phyloP scores from a whole-genome alignment of 164 flowering plant genomes.

The Piper longum region DNA sequence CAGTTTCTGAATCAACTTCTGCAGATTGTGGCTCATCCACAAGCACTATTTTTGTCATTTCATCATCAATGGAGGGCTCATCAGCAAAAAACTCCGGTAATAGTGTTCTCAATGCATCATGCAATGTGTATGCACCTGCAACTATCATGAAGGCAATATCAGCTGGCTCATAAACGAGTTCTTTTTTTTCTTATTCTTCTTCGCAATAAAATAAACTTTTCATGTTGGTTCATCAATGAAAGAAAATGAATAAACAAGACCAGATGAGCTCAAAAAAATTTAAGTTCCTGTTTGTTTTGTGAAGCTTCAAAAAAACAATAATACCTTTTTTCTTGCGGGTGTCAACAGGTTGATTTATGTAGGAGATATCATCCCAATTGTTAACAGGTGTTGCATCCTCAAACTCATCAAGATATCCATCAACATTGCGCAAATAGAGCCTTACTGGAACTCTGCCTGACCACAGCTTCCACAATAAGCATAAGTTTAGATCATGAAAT shows the following conservation, averaged over 20 bases:
- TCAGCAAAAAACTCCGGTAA: conserved; percentile 46
- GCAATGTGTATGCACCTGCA: conserved; percentile 62
- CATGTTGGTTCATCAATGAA: no score
- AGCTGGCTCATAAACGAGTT: no score
- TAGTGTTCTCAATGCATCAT: conserved; percentile 54
- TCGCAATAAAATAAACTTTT: no score
- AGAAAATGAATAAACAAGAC: not conserved
- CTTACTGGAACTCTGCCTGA: conserved; percentile 90
- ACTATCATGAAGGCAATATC: not conserved
- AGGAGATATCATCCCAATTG: conserved; percentile 72
- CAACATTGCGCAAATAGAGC: conserved; percentile 47
- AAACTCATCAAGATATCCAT: conserved; percentile 45
- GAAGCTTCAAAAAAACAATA: not conserved
- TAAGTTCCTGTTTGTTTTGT: not conserved
- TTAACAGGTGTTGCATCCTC: conserved; percentile 54
- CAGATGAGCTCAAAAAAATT: not conserved
- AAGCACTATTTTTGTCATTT: conserved; percentile 12
- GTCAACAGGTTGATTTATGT: conserved; percentile 76
- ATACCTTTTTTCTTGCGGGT: conserved; percentile 47
- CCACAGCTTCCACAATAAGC: conserved; percentile 13
- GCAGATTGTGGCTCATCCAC: conserved; percentile 17
- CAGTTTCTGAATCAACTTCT: conserved; percentile 3
- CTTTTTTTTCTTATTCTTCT: no score
- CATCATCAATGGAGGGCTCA: conserved; percentile 17
- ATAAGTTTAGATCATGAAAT: not conserved